Evolutionary conservation across 2,329 filamentous ascomycete species (phyloP), one percentile per base, ranked within the genome.

Genomic region (Davidsoniella eucalypti): DNA sequence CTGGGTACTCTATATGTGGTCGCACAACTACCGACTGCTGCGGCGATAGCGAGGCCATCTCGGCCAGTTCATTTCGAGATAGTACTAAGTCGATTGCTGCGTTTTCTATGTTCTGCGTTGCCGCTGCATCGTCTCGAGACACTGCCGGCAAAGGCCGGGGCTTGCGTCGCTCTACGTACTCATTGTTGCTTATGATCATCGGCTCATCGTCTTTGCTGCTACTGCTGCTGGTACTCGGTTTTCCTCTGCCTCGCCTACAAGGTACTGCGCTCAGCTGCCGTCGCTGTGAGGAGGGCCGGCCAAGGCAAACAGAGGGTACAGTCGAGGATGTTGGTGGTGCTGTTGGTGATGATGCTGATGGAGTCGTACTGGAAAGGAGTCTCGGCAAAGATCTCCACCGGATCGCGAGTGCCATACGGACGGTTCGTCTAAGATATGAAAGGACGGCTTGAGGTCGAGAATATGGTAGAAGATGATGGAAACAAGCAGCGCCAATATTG

Each of bases 391-490:
- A 18, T 44, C 33, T 50, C 49, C 49, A 50, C 44, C 38, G 39
- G 6, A 45, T 66, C 62, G 54, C 63, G 62, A 45, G 37, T 16
- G 41, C 60, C 61, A 49, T 61, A 12, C 29, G 44, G 18, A 38
- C 17, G 18, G 44, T 18, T 47, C 16, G 29, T 9, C 5, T 33
- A 4, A 33, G 8, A 33, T 33, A 12, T 12, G 12, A 33, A 33
- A 12, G 29, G 29, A 12, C 29, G 12, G 29, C 29, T 33, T 12
- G 29, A 12, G 29, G 29, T 33, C 29, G 29, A 33, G 29, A 33
- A 12, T 9, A 33, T 12, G 29, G 29, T 12, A 33, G 29, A 33
- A 33, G 12, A 33, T 33, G 7, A 33, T 33, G 12, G 12, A 33
- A 33, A 33, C 8, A 12, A 33, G 29, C 29, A 33, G 9, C 12